Conservation (phyloP, 257 asterid species). For the Nicotiana obtusifolia region DNA sequence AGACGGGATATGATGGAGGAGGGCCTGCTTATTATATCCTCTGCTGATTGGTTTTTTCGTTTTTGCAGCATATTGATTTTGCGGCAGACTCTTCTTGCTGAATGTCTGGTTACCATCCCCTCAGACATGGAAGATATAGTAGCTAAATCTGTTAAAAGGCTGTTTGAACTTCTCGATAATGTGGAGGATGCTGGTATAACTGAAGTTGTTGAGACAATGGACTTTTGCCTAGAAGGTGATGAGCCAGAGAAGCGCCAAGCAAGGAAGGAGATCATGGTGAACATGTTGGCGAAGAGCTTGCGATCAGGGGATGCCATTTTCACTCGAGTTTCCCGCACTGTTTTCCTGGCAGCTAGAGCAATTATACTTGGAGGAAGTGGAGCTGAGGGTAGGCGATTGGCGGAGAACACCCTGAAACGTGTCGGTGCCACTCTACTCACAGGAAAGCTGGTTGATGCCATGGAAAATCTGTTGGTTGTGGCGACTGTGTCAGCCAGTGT, state of each 20-base stretch:
- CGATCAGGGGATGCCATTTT: constrained; percentile 11
- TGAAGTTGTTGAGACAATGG: constrained; percentile 13
- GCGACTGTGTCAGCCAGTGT: constrained; percentile 11
- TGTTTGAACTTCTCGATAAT: constrained; percentile 13
- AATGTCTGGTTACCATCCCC: constrained; percentile 12
- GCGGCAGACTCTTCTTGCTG: constrained; percentile 17
- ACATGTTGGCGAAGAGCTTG: constrained; percentile 17
- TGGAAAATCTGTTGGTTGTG: constrained; percentile 12
- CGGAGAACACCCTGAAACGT: constrained; percentile 13
- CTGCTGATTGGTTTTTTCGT: background rate
- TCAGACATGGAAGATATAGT: constrained; percentile 10
- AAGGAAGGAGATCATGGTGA: constrained; percentile 20
- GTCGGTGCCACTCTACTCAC: constrained; percentile 13
- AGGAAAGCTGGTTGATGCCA: constrained; percentile 9
- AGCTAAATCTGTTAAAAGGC: constrained; percentile 2
- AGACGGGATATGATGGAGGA: background rate
- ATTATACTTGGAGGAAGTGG: constrained; percentile 14
- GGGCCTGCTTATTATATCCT: background rate
- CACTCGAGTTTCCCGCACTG: constrained; percentile 10
- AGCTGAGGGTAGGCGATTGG: constrained; percentile 11
- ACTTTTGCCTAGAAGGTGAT: constrained; percentile 6
- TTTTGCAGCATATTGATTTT: constrained; percentile 17
- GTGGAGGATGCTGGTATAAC: constrained; percentile 13
- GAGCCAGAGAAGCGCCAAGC: constrained; percentile 16
- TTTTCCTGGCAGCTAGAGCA: constrained; percentile 9